Base-by-base conservation (phyloP, 2,329 filamentous ascomycete genomes). In the Didymosphaeria variabile region DNA sequence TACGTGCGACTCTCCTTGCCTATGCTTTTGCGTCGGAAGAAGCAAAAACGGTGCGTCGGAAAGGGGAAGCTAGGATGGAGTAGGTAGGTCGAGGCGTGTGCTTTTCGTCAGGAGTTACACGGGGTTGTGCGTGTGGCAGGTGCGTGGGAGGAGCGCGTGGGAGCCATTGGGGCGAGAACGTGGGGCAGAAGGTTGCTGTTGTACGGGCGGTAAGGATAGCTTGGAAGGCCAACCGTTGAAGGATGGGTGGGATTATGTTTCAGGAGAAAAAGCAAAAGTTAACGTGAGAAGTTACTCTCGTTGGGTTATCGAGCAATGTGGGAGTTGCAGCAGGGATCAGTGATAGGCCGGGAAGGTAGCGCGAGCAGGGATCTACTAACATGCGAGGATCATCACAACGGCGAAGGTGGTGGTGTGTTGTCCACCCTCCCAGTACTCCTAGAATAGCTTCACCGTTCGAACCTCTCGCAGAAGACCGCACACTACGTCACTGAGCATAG, bases 41-140 rank as follows among this genome's bases (percentile, higher is more conserved):
- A 10, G 15, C 10, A 36, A 15, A 15, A 36, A 3, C 34, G 3
- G 10, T 12, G 34, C 5, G 9, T 36, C 17, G 40, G 8, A 19
- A n/a, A 3, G 12, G 45, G 13, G 4, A n/a, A 10, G 5, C 52
- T 56, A 38, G 19, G 19, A 47, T 19, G 19, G 8, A 40, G 42
- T 15, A 26, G 54, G 54, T 26, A 56, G 17, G 23, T 17, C 42
- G 15, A 49, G 17, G 31, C 42, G 54, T 26, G 44, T 15, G 32
- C 5, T 15, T 66, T 52, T 61, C 59, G 64, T 61, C 59, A 51
- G 17, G 21, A 54, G 58, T 61, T 59, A 49, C 58, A 65, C 63
- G 56, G 53, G 38, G 45, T 29, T 29, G 34, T 29, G 19, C n/a
- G 17, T 51, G 53, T 36, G 34, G 34, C 26, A 29, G 42, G 42